These are phyloP conservation scores for Fusarium anthophilum DNA, from an alignment of 2,329 filamentous ascomycete genomes.

Conservation along the genomic window DNA sequence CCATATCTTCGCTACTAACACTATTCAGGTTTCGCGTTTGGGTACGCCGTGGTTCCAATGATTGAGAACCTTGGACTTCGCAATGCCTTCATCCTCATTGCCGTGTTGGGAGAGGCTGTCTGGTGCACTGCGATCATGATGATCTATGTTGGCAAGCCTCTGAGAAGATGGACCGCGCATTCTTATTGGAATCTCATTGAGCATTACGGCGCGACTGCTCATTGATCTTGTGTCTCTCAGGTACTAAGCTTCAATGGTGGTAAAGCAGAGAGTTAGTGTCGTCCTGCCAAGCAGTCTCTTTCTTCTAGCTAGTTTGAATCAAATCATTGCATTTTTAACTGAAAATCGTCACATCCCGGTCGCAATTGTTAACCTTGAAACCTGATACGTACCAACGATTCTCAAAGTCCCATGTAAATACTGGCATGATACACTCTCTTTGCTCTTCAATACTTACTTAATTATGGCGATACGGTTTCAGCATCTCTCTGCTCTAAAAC, in stretches of 20 bases:
- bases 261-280: background rate
- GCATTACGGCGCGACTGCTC: background rate
- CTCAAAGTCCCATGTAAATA: background rate
- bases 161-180: background rate
- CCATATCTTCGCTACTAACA: background rate
- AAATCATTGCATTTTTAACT: too few relatives aligned
- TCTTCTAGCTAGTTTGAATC: background rate
- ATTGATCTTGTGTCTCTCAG: background rate
- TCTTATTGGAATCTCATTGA: background rate
- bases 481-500: too few relatives aligned
- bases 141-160: background rate
- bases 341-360: accelerated
- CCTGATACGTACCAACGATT: background rate
- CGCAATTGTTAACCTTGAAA: background rate
- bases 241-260: background rate
- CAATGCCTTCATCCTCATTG: background rate
- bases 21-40: background rate
- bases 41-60: background rate
- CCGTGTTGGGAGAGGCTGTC: background rate
- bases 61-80: background rate
- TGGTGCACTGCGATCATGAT: slow-evolving; percentile 1
- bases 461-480: background rate
- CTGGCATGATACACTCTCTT: background rate
- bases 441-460: background rate
- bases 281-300: too few relatives aligned